Percentiles rank a stretch among this genome's conserved stretches.
Evolutionary conservation across 306 rosid species (phyloP).

Genomic region (Arachis stenosperma): DNA sequence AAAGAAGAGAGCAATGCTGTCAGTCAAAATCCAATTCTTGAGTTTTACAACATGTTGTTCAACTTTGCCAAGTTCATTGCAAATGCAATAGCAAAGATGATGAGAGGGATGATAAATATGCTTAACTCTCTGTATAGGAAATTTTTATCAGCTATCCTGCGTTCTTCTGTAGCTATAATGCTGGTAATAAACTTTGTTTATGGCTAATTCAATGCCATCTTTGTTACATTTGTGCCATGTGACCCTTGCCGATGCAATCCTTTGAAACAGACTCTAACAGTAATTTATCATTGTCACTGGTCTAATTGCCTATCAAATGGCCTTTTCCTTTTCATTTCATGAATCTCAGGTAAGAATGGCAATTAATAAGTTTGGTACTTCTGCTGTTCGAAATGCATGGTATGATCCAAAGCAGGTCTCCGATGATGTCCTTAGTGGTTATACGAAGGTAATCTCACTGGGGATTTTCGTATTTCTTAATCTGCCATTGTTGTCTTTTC

Average conservation of each 20-base stretch:
- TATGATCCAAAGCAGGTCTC: constrained; percentile 66
- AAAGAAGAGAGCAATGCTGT: constrained; percentile 46
- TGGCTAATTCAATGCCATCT: constrained; percentile 33
- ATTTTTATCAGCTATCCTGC: constrained; percentile 63
- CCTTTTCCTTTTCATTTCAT: constrained; percentile 29
- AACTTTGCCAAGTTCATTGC: constrained; percentile 49
- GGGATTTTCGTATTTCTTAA: constrained; percentile 9
- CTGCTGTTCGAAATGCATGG: constrained; percentile 87
- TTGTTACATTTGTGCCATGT: constrained; percentile 17
- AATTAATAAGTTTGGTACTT: constrained; percentile 72
- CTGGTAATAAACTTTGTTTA: constrained; percentile 60
- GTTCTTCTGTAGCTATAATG: constrained; percentile 60
- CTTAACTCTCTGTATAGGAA: constrained; percentile 62
- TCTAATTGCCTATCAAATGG: constrained; percentile 31
- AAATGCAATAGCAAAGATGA: constrained; percentile 49
- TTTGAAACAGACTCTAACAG: constrained; percentile 1
- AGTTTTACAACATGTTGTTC: constrained; percentile 53
- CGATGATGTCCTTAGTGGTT: constrained; percentile 68
- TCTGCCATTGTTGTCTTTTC: constrained; percentile 9
- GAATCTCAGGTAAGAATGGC: constrained; percentile 66
- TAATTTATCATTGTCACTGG: constrained; percentile 28
- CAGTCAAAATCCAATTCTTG: constrained; percentile 50
- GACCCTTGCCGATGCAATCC: constrained; percentile 17
- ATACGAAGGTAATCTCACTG: constrained; percentile 68
- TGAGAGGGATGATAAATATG: constrained; percentile 57